These are phyloP conservation scores for Pelagophyceae sp. DNA, from an alignment of 352 stramenopile genomes.

Conservation along the genomic window DNA sequence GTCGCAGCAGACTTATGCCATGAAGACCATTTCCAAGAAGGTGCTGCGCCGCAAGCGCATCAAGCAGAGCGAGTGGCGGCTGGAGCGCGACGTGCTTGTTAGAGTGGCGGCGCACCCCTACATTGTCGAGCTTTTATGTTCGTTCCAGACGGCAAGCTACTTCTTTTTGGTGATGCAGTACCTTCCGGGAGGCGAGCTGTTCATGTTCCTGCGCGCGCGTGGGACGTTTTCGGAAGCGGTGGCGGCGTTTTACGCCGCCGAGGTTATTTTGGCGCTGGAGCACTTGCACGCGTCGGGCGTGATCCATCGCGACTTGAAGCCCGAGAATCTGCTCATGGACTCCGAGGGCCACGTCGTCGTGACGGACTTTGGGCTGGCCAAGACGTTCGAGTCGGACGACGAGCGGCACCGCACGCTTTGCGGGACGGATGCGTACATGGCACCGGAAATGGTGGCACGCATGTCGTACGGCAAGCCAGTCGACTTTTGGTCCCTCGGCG, in stretches of 20 bases:
- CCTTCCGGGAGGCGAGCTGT: conserved; percentile 91
- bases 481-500: conserved; percentile 73
- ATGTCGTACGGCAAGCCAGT: conserved; percentile 65
- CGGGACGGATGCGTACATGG: conserved; percentile 48
- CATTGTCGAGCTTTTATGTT: conserved; percentile 90
- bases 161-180: conserved; percentile 98
- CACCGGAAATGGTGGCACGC: conserved; percentile 57
- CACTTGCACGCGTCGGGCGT: conserved; percentile 56
- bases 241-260: conserved; percentile 88
- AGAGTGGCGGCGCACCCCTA: conserved; percentile 93
- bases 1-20: conserved; percentile 81
- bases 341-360: conserved; percentile 83
- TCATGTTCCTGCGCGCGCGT: conserved; percentile 76
- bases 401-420: conserved; percentile 38
- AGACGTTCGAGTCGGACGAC: conserved; percentile 41
- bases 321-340: conserved; percentile 84
- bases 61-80: conserved; percentile 84
- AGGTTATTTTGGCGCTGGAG: conserved; percentile 94
- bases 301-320: conserved; percentile 71
- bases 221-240: conserved; percentile 83
- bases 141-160: conserved; percentile 86
- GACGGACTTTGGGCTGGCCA: conserved; percentile 89
- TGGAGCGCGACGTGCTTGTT: conserved; percentile 92
- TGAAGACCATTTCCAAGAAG: conserved; percentile 97
- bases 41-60: conserved; percentile 77